Percentiles rank a stretch among this genome's conserved stretches.
phyloP scores from a whole-genome alignment of 306 rosid genomes.

The Canavalia gladiata region DNA sequence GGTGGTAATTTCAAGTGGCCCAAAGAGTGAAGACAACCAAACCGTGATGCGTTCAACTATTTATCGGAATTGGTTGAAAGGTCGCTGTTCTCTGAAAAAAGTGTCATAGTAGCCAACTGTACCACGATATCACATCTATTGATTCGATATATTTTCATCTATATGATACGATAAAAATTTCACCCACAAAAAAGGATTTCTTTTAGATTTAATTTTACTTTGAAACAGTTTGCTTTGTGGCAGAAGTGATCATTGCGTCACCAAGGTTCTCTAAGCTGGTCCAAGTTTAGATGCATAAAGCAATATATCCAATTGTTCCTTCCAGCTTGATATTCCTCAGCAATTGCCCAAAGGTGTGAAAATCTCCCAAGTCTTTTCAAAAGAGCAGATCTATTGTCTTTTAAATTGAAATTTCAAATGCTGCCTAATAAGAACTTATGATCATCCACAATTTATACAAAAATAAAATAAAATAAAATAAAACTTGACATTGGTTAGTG shows the following conservation, averaged over 20 bases:
- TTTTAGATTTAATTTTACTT: background rate
- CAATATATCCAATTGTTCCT: background rate
- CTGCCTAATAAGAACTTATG: conserved; percentile 11
- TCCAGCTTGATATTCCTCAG: background rate
- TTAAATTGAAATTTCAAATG: background rate
- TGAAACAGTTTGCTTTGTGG: background rate
- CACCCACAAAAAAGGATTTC: background rate
- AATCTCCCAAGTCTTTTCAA: background rate
- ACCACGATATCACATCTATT: background rate
- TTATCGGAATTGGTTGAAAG: background rate
- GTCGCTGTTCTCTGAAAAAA: background rate
- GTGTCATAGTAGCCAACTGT: background rate
- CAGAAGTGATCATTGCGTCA: background rate
- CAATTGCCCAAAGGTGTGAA: background rate
- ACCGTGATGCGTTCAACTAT: background rate
- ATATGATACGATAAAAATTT: background rate
- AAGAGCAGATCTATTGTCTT: background rate
- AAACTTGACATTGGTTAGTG: too few relatives aligned
- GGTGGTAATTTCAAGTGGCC: background rate
- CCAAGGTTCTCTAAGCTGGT: conserved; percentile 25
- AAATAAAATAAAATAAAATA: background rate
- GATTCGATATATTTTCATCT: background rate
- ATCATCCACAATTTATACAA: background rate
- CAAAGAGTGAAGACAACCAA: background rate
- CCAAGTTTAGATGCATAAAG: conserved; percentile 24